These are phyloP conservation scores for Pseudoneurospora amorphoporcata DNA, from an alignment of 495 filamentous ascomycete genomes.

Conservation along the genomic window DNA sequence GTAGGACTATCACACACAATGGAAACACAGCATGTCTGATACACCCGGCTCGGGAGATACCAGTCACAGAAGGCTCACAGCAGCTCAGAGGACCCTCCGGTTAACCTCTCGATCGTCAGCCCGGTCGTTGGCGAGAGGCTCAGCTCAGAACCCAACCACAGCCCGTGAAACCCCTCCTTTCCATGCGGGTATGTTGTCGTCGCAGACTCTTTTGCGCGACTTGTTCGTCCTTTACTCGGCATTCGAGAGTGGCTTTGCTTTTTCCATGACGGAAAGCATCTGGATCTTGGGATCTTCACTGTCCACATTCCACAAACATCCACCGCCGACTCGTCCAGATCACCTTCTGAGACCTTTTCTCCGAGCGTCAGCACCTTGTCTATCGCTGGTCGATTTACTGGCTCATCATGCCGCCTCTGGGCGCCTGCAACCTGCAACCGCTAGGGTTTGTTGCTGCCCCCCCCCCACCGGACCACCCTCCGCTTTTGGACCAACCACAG, in stretches of 20 bases:
- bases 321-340: neutral
- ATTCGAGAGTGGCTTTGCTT: neutral
- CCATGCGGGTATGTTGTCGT: neutral
- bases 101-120: neutral
- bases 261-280: neutral
- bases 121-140: neutral
- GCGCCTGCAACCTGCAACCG: neutral
- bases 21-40: neutral
- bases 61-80: neutral
- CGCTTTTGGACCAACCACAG: constrained; percentile 20
- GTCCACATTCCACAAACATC: neutral
- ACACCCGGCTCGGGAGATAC: neutral
- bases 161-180: neutral
- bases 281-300: neutral
- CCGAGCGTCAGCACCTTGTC: neutral
- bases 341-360: neutral
- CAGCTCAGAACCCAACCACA: neutral
- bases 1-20: neutral
- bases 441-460: neutral
- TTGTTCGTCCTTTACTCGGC: neutral
- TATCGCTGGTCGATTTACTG: constrained; percentile 1
- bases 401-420: constrained; percentile 15
- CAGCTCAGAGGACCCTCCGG: neutral
- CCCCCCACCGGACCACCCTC: neutral
- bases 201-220: neutral